These are phyloP conservation scores for Aplosporella prunicola DNA, from an alignment of 2,329 filamentous ascomycete genomes.

Conservation along the genomic window DNA sequence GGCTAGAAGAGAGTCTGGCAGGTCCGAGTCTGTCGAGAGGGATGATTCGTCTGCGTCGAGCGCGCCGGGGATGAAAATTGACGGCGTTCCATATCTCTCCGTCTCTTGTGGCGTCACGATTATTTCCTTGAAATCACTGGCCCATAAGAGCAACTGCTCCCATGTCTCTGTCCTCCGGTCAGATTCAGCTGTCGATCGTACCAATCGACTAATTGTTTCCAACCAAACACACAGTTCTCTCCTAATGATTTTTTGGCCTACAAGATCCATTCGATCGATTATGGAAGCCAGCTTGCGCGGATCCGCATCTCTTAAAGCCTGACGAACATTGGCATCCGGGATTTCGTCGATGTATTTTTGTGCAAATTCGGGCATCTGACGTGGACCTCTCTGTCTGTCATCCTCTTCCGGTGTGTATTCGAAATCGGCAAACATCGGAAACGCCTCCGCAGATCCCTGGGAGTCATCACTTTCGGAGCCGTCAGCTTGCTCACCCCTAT, in stretches of 20 bases:
- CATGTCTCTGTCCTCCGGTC: slow-evolving; percentile 1
- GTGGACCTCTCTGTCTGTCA: neutral
- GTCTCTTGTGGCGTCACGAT: neutral
- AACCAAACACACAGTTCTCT: slow-evolving; percentile 6
- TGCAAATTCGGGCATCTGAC: neutral
- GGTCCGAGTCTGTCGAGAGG: too few species aligned
- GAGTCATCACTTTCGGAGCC: neutral
- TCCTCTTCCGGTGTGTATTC: slow-evolving; percentile 9
- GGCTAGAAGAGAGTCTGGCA: too few species aligned
- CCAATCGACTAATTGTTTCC: neutral
- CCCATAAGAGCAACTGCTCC: slow-evolving; percentile 3
- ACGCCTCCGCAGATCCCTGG: too few species aligned
- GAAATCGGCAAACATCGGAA: too few species aligned
- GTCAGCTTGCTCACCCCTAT: slow-evolving; percentile 12
- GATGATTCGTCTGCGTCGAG: too few species aligned
- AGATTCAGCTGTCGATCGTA: too few species aligned
- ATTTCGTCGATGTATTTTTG: neutral
- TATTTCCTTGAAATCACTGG: neutral
- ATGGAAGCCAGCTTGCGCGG: slow-evolving; percentile 1
- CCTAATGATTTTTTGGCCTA: slow-evolving; percentile 1
- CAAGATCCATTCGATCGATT: slow-evolving; percentile 1
- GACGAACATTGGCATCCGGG: slow-evolving; percentile 1
- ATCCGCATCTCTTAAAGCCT: neutral
- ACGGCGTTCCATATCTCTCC: too few species aligned
- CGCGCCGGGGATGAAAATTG: too few species aligned